A percentile compares a stretch with the other conserved stretches of the same genome.
Conservation (phyloP, 305 asterid genomes). For the Fraxinus nigra region DNA sequence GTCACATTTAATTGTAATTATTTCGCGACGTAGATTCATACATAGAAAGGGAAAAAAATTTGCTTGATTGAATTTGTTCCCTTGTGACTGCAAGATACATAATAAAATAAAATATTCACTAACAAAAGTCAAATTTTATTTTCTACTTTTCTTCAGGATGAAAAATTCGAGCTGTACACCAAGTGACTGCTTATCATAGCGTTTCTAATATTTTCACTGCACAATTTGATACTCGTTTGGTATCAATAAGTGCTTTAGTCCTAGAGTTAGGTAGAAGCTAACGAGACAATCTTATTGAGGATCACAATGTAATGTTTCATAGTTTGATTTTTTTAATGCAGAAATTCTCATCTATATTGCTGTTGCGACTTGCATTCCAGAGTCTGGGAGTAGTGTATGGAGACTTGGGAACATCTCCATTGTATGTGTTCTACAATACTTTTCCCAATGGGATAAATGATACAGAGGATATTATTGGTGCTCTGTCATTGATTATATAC, state of each 20-base stretch:
- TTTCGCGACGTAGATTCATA: background rate
- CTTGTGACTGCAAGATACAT: constrained; percentile 3
- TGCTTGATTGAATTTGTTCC: background rate
- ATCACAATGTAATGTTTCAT: background rate
- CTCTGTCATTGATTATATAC: constrained; percentile 88
- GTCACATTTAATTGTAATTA: background rate
- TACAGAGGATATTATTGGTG: constrained; percentile 82
- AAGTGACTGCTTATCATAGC: background rate
- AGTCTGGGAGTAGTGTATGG: constrained; percentile 97
- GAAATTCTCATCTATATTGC: constrained; percentile 74
- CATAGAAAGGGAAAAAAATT: background rate
- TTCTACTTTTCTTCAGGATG: constrained; percentile 1
- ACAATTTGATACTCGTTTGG: background rate
- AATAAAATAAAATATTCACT: background rate
- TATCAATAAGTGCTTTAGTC: constrained; percentile 1
- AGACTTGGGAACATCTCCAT: constrained; percentile 96
- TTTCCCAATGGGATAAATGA: constrained; percentile 80
- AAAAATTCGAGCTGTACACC: background rate
- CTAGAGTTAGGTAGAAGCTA: constrained; percentile 8
- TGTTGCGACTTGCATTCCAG: constrained; percentile 94
- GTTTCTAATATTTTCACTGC: background rate
- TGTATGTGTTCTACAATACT: constrained; percentile 91
- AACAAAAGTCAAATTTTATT: background rate
- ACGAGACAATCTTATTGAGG: background rate
- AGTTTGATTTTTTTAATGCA: constrained; percentile 34